Base-by-base conservation (phyloP, 2,329 filamentous ascomycete species). In the Xylaria sp. region DNA sequence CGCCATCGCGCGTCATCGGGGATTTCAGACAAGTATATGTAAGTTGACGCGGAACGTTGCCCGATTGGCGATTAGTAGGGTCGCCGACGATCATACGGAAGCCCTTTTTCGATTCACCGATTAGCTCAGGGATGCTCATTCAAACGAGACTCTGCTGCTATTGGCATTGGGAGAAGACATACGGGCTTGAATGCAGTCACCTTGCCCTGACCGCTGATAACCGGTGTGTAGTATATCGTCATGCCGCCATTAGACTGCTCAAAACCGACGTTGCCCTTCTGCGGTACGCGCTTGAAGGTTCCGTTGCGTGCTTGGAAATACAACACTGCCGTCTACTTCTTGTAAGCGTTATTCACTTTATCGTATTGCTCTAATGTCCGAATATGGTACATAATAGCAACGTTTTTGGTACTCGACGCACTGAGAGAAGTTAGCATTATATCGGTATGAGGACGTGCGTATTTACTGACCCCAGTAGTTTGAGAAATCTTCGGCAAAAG, bases 81-180 rank as follows among this genome's bases (percentile, higher is more conserved):
- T 65, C 56, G 51, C 81, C 82, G 13, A 80, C 78, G 26, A 83
- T 79, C 81, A 83, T 83, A 63, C 81, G 80, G 77, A 84, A 84
- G 4, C 81, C 80, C 80, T 81, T 44, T 46, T 38, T 2, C 26
- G 7, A 48, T 44, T 20, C 5, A 13, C 17, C 3, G 23, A 9
- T 38, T 40, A 38, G n/a, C 7, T 23, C 61, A 17, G 13, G 17
- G 20, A 44, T 9, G n/a, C 31, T 4, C 3, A 15, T 57, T 40
- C 11, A 6, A 23, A 26, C 6, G 2, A 13, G 7, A 20, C 36
- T 2, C 36, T 26, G 33, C 31, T 17, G 1, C 2, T 23, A 23
- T 20, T 31, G 2, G 6, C 17, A 20, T 6, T 13, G 42, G 28
- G 28, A 7, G 20, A 6, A 74, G n/a, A 68, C 74, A 13, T 70